Base-by-base conservation (phyloP, 2,329 filamentous ascomycete genomes). In the Penicillium sp. region DNA sequence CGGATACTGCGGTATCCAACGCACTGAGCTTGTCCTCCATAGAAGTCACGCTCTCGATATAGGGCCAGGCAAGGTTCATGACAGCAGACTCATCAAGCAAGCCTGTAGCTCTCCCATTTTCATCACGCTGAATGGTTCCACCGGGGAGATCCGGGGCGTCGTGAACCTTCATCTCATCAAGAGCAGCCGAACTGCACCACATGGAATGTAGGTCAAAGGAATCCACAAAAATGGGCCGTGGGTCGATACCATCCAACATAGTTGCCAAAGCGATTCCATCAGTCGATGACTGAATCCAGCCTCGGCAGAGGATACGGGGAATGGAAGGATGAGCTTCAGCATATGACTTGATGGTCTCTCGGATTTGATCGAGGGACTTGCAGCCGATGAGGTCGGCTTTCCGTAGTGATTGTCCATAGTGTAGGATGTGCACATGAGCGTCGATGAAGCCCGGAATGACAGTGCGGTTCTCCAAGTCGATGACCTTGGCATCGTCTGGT, bases 201-300 rank as follows among this genome's bases (percentile, higher is more conserved):
- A 75, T 74, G 0, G 78, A 81, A 60, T 81, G 79, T n/a, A 81
- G 64, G 52, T 81, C 79, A 43, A 78, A 78, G 0, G 78, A 68
- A 38, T 81, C 75, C 48, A 82, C 77, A 56, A 74, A 80, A 38
- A 81, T 79, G 0, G 79, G 79, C 31, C 78, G 70, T 0, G 72
- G 61, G 55, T 81, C 79, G 7, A 81, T 65, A 57, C 77, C 79
- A 57, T 81, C 79, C 24, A 82, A 58, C 73, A 78, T 77, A 24
- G 67, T 75, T 1, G 78, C 77, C 44, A 78, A 68, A 1, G 79
- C 77, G 22, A 74, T 55, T 5, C 75, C 73, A 18, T 74, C 62
- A 2, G 77, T 80, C 64, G 76, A 76, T n/a, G 67, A 71, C 49
- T 81, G 78, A 69, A 80, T 78, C 79, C 79, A 82, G 8, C 77